Conservation (phyloP, 2,329 filamentous ascomycete species). For the Neopestalotiopsis rosae region DNA sequence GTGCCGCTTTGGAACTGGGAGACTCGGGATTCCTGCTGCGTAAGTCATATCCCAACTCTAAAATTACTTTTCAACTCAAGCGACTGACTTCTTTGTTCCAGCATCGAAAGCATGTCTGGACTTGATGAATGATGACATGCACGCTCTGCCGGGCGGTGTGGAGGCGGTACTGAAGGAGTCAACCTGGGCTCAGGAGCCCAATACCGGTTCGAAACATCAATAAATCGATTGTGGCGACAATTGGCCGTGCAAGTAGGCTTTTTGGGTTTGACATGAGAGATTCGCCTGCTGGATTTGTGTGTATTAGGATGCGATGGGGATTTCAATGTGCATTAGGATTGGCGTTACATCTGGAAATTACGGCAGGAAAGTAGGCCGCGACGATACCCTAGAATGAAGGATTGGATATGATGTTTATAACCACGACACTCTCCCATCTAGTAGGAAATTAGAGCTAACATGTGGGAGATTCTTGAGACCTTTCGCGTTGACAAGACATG, state of each 20-base stretch:
- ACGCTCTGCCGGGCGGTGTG: conserved; percentile 32
- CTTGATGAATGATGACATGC: conserved; percentile 39
- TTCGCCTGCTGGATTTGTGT: neutral
- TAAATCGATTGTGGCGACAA: neutral
- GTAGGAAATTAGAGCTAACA: neutral
- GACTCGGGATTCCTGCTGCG: conserved; percentile 49
- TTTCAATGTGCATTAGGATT: neutral
- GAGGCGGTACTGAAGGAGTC: conserved; percentile 24
- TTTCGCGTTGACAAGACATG: too few species aligned
- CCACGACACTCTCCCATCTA: neutral
- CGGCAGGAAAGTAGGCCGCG: neutral
- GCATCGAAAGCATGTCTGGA: conserved; percentile 39
- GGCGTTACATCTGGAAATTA: neutral
- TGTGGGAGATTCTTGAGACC: too few species aligned
- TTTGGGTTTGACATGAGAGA: neutral
- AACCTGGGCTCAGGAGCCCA: neutral
- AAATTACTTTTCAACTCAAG: neutral
- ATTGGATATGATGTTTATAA: neutral
- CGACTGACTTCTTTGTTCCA: conserved; percentile 20
- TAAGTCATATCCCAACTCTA: conserved; percentile 35
- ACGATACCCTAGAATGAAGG: conserved; percentile 6
- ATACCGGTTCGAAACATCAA: neutral
- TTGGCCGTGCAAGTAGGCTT: neutral
- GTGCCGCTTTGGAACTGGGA: conserved; percentile 49
- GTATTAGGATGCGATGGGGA: neutral